Conservation (phyloP, 1,284 basidiomycete species). For the Wallemia hederae region DNA sequence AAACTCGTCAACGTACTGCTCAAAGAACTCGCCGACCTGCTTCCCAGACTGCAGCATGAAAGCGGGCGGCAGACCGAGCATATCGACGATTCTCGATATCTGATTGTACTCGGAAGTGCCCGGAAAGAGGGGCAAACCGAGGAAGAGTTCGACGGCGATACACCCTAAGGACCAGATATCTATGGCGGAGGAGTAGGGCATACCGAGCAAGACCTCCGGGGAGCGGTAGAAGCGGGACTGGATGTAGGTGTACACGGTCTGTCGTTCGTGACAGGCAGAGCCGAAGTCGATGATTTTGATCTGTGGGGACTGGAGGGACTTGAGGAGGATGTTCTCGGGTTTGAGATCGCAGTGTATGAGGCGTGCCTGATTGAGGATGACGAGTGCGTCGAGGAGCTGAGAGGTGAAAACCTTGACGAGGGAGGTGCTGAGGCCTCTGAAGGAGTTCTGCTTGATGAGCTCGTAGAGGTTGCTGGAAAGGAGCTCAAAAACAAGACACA, state of each 20-base stretch:
- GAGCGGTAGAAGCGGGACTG: conserved; percentile 96
- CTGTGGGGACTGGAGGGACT: conserved; percentile 90
- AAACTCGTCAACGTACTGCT: conserved; percentile 42
- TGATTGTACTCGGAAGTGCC: conserved; percentile 99
- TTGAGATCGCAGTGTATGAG: conserved; percentile 97
- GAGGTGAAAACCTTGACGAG: conserved; percentile 94
- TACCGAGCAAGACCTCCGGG: conserved; percentile 80
- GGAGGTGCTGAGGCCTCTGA: conserved; percentile 84
- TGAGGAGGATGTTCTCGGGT: conserved; percentile 80
- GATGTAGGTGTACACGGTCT: conserved; percentile 98
- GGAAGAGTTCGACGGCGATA: conserved; percentile 90
- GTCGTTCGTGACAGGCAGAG: conserved; percentile 89
- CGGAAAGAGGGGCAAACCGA: conserved; percentile 83
- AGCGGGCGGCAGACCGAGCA: conserved; percentile 74
- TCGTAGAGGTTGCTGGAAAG: conserved; percentile 95
- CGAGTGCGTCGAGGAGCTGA: conserved; percentile 72
- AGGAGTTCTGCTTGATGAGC: conserved; percentile 98
- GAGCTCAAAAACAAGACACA: conserved; percentile 84
- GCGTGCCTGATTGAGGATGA: conserved; percentile 73
- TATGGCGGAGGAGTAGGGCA: conserved; percentile 77
- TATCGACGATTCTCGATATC: conserved; percentile 80
- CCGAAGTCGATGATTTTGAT: conserved; percentile 99
- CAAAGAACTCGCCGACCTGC: conserved; percentile 83
- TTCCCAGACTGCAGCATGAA: conserved; percentile 92
- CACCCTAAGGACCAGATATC: conserved; percentile 84